Evolutionary conservation across 129 eudicot genomes (phyloP), one percentile per base, ranked within the genome.

Genomic region (Chrysanthemum makinoi): DNA sequence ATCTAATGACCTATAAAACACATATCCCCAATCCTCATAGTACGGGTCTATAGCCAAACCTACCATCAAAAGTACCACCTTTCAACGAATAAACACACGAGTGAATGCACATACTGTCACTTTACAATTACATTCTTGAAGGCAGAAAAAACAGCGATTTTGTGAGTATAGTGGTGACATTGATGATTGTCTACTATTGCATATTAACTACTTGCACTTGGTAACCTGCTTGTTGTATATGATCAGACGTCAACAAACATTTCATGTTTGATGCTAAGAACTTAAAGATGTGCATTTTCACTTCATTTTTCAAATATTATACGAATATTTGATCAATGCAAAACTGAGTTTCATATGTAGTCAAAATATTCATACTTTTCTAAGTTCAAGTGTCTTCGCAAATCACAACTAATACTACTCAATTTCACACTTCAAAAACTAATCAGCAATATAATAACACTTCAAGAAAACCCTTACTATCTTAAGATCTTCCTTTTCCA

Each of bases 401-500:
- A 33, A 33, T 6, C 43, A 33, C 43, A 33, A 33, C 43, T 0
- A 33, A 33, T 33, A 33, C 43, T 33, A 33, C 5, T 7, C 7
- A 20, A 20, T 20, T 20, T 66, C 48, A 44, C 1, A 4, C 20
- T 11, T 16, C 18, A 56, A 56, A 3, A 4, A 4, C 11, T 15
- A 56, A 5, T 15, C 8, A 22, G 1, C 18, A 66, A 0, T 17
- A 39, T 30, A n/a, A 69, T 28, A 69, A 35, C 0, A 55, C 33
- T 11, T 8, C 10, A 62, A 18, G 57, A 30, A 2, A 46, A 15
- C 12, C 87, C 74, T 69, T 12, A 78, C 59, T 0, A 43, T 76
- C 10, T 50, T 47, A 6, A 19, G 76, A 67, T 69, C 74, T 65
- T 70, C 71, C 44, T 22, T 72, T 70, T 58, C 79, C 28, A 11